These are phyloP conservation scores for Ceratocystis smalleyi DNA, from an alignment of 2,329 filamentous ascomycete genomes.

Conservation along the genomic window DNA sequence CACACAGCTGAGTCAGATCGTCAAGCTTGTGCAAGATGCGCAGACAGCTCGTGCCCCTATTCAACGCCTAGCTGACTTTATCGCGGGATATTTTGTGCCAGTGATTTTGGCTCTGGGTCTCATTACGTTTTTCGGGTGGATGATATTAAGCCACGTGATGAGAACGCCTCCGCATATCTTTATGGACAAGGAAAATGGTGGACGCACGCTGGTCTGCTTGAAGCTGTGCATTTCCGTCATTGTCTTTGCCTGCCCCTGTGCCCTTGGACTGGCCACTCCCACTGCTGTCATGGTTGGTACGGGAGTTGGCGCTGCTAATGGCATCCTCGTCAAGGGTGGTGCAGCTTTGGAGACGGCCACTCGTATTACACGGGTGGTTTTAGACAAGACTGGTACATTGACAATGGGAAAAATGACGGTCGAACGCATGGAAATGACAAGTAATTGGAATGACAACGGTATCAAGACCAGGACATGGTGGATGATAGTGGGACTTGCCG, in stretches of 20 bases:
- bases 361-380: constrained; percentile 73
- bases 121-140: constrained; percentile 78
- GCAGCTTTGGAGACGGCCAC: constrained; percentile 82
- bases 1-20: constrained; percentile 93
- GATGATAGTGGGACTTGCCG: constrained; percentile 86
- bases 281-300: constrained; percentile 98
- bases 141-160: constrained; percentile 80
- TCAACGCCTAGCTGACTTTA: constrained; percentile 74
- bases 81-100: constrained; percentile 90
- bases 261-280: constrained; percentile 85
- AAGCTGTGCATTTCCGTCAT: constrained; percentile 98
- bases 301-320: constrained; percentile 87
- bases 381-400: constrained; percentile 92
- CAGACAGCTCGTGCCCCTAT: constrained; percentile 91
- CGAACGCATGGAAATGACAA: constrained; percentile 50
- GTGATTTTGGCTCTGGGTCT: constrained; percentile 72
- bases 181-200: constrained; percentile 61
- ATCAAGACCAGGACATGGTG: constrained; percentile 71
- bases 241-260: constrained; percentile 93
- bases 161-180: constrained; percentile 80
- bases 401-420: constrained; percentile 95
- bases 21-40: constrained; percentile 93
- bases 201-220: constrained; percentile 88
- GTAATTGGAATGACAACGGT: constrained; percentile 53
- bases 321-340: constrained; percentile 94